Base-by-base conservation (phyloP, 768 basidiomycete genomes). In the Lentinula lateritia region DNA sequence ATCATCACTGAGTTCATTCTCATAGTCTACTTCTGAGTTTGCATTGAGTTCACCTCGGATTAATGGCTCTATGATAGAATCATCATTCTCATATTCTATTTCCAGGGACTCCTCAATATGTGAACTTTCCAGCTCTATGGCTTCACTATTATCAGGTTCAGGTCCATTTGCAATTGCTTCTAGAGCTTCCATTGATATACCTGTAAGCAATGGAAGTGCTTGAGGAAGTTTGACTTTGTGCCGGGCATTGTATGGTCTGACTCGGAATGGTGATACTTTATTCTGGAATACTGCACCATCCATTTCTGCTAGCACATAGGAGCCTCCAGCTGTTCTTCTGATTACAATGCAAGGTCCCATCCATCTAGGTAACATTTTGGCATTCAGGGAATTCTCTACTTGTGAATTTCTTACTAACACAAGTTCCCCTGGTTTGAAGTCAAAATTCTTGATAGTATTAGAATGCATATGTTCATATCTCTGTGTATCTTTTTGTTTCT, bases 281-380 rank as follows among this genome's bases (percentile, higher is more conserved):
- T 43, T 20, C 6, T 38, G 35, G 5, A 46, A 46, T 15, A 52
- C 41, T 20, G 53, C 42, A 5, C 61, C 63, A 50, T 64, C 56
- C 7, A 64, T 50, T 50, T 64, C 61, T n/a, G 50, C 43, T 16
- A 64, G 18, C 32, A 32, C 36, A 46, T 62, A 62, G 8, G 54
- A 36, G n/a, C 61, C 61, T 20, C 61, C 63, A 52, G 6, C 52
- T n/a, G 63, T 66, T 23, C 60, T 57, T 6, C 61, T 39, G n/a
- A 67, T 59, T 2, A 73, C 66, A 15, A 64, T 52, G 39, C 62
- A 66, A 0, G 71, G 72, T 15, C 70, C 71, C 16, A 68, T 60
- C 52, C 71, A 71, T 16, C 62, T 48, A 13, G 58, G 57, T 18
- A 48, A 63, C 1, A 63, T 58, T 45, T 72, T 72, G 5, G 48